Base-by-base conservation (phyloP, 2,329 filamentous ascomycete species). In the Monosporascus sp. region DNA sequence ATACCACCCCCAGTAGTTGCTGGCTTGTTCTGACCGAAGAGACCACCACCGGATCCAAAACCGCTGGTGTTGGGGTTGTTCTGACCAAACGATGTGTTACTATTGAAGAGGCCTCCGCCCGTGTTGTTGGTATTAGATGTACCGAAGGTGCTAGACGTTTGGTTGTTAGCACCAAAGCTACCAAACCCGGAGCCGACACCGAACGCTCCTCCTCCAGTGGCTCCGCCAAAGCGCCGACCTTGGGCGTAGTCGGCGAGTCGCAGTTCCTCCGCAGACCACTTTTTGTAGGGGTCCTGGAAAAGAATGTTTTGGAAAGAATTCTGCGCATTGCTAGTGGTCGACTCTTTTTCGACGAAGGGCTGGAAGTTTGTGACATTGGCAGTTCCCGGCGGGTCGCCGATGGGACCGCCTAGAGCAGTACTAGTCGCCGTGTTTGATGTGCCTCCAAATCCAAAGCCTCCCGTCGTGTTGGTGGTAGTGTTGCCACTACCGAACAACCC, bases 241-340 rank as follows among this genome's bases (percentile, higher is more conserved):
- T 92, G 88, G 54, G 86, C 82, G 68, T 99, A 99, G 70, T 99
- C 94, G 46, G 84, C 90, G 56, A 96, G 72, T 65, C 89, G 81
- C 51, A 94, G 73, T 69, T 94, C 87, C 63, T 89, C 94, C n/a
- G 89, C 83, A 9, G 93, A 97, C 76, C 88, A 97, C 68, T 94
- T 95, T 69, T 85, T 86, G 74, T 93, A 95, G 1, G 87, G 82
- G 24, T 86, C 84, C 72, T 88, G 86, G 68, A 93, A 91, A 22
- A 86, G 75, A 52, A 95, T 83, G 61, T 85, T 93, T 70, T 94
- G 89, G 69, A 88, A 95, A 4, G 86, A 79, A 64, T 87, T 82
- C 62, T 80, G 65, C 51, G 72, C 68, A 18, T 69, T 70, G 59
- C 73, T 79, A 42, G 79, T 82, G 3, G 75, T 71, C 25, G 45